Evolutionary conservation across 2,329 filamentous ascomycete genomes (phyloP), one percentile per base, ranked within the genome.

Genomic region (Stagonosporopsis rhizophila): DNA sequence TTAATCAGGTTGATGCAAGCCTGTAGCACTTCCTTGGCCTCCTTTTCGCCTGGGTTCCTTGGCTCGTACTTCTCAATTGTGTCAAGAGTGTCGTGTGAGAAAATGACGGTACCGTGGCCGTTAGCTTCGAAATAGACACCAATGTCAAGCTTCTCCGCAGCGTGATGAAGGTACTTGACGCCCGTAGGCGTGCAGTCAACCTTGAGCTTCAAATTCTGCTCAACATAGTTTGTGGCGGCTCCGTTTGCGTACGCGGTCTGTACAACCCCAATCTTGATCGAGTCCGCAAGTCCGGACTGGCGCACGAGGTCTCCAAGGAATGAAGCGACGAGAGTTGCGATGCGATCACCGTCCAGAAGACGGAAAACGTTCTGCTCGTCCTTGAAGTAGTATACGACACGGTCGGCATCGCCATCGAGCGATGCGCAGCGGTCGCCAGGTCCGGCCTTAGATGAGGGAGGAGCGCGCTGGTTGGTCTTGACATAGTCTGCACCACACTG

Each of bases 111-210:
- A 64, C 95, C 95, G 77, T 99, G 95, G 27, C 95, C 95, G 74
- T 99, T 99, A 63, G 95, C 95, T 81, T 99, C 95, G 71, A 99
- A 99, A 81, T 99, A 99, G 48, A 98, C 92, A 54, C 95, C 95
- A 52, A 98, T 88, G 70, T 99, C 95, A 68, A 96, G 96, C 64
- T 93, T 91, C 70, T 91, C 88, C 35, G 95, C 95, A n/a, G 92
- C 95, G 73, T 98, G 95, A 79, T 99, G 95, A 61, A 99, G 85
- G 78, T 97, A 91, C 83, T 99, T 99, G 60, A 99, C 95, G 64
- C 95, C 95, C 0, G 95, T 99, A 14, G 92, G 88, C 1, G 95
- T 98, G 83, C 91, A 96, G 56, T 96, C 88, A 20, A 96, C 91
- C 44, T 93, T 93, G 38, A 99, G 87, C 70, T 90, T 89, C 52